Conservation (phyloP, 2,329 filamentous ascomycete species). For the Verticillium nubilum region DNA sequence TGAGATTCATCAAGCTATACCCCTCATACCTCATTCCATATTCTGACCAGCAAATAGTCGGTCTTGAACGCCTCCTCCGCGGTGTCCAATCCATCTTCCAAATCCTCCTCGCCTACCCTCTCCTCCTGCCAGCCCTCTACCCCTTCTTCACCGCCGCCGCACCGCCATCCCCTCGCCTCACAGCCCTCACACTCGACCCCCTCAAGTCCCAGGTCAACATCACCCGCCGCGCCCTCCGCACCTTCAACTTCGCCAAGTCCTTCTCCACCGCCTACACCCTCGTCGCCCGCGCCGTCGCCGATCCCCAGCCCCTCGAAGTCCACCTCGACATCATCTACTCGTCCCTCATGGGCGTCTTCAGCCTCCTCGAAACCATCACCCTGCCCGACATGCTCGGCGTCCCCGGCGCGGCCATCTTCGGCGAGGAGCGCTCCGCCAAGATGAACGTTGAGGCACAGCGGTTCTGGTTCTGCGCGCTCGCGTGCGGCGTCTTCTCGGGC, state of each 20-base stretch:
- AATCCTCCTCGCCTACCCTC: slow-evolving; percentile 39
- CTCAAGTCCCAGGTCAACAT: slow-evolving; percentile 39
- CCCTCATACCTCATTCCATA: too few species aligned
- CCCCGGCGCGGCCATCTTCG: slow-evolving; percentile 45
- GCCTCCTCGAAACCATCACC: slow-evolving; percentile 60
- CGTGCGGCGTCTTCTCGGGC: slow-evolving; percentile 40
- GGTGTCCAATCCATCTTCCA: slow-evolving; percentile 47
- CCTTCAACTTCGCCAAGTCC: slow-evolving; percentile 62
- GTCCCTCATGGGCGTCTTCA: slow-evolving; percentile 60
- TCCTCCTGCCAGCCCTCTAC: slow-evolving; percentile 30
- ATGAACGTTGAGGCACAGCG: slow-evolving; percentile 57
- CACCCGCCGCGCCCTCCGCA: slow-evolving; percentile 57
- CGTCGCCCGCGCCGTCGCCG: slow-evolving; percentile 22
- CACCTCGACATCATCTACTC: slow-evolving; percentile 52
- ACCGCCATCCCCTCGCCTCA: slow-evolving; percentile 13
- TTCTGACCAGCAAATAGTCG: slow-evolving; percentile 35
- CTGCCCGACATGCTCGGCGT: slow-evolving; percentile 49
- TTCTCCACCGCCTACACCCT: slow-evolving; percentile 45
- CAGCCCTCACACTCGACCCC: slow-evolving; percentile 23
- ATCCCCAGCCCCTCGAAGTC: slow-evolving; percentile 22
- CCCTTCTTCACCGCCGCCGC: slow-evolving; percentile 12
- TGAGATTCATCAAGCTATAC: too few species aligned
- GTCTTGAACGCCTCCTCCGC: slow-evolving; percentile 56
- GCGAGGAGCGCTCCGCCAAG: slow-evolving; percentile 35
- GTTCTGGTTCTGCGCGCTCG: slow-evolving; percentile 64